phyloP scores from a whole-genome alignment of 345 rosid species.

The Gossypium ekmanianum region DNA sequence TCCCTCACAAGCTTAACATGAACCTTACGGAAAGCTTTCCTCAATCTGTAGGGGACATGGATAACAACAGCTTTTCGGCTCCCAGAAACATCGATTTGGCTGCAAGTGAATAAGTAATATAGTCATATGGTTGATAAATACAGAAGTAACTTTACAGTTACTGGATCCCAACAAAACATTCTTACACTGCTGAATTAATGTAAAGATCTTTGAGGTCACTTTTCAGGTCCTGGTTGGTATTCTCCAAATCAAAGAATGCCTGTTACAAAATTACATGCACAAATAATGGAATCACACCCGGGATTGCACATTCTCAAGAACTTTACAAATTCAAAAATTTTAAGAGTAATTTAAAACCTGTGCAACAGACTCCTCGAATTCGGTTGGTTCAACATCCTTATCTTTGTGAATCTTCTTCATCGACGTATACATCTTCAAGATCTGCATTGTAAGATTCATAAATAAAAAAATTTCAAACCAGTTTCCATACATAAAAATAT shows the following conservation, averaged over 20 bases:
- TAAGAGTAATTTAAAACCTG: conserved; percentile 38
- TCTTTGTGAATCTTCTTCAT: conserved; percentile 77
- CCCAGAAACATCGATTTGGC: conserved; percentile 78
- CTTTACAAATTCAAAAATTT: background rate
- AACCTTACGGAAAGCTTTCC: conserved; percentile 74
- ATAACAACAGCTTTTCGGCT: conserved; percentile 71
- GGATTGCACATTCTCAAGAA: background rate
- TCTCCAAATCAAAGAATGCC: conserved; percentile 86
- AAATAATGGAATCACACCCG: background rate
- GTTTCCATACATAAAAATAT: background rate
- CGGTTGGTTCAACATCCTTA: conserved; percentile 68
- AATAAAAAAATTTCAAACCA: too few species aligned
- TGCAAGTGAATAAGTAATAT: conserved; percentile 24
- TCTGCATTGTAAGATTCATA: background rate
- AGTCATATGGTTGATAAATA: background rate
- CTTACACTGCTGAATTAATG: conserved; percentile 72
- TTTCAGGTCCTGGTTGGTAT: conserved; percentile 68
- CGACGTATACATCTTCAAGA: conserved; percentile 58
- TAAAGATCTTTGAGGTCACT: conserved; percentile 84
- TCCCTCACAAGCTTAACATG: conserved; percentile 86
- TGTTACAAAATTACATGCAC: conserved; percentile 11
- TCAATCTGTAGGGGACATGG: conserved; percentile 74
- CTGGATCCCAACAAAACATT: background rate
- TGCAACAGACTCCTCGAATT: conserved; percentile 82
- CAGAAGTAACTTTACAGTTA: background rate